Evolutionary conservation across 495 filamentous ascomycete species (phyloP), one percentile per base, ranked within the genome.

Genomic region (Jackrogersella multiformis): DNA sequence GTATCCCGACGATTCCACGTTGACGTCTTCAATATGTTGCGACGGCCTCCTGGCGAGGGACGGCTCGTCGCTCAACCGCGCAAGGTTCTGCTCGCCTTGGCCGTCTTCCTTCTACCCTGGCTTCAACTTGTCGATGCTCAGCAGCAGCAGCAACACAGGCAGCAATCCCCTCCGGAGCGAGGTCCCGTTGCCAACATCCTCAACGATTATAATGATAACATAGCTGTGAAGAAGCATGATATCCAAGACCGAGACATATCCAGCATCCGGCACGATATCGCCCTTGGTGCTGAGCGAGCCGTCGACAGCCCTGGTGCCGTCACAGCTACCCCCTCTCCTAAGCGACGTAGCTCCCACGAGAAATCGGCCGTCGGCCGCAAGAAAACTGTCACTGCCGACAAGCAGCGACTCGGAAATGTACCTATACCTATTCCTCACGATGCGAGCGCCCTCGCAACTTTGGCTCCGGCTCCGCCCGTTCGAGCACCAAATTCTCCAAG

Each of bases 371-470:
- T 41, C 39, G 52, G 61, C 49, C 72, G 56, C 60, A 61, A 38
- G 52, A 66, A 62, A 32, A 49, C 60, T 28, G 53, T 64, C 53
- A 52, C 55, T 36, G 35, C 64, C n/a, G 56, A 75, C 53, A 81
- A 74, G 72, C 70, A 82, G 66, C 71, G 70, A 52, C 74, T 77
- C 70, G 73, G 77, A 68, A 72, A 80, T 60, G 65, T 73, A 59
- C 68, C 69, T 70, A 73, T 73, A 59, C 68, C 69, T 70, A 73
- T 77, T 76, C 81, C 85, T 80, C 82, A 86, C 82, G 90, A 94
- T 89, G 92, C 86, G 91, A 91, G 92, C 91, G 92, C 92, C 90
- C 87, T 93, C 81, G 88, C 90, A 84, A 92, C 92, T 87, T 86
- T 92, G 84, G 92, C 93, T 96, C 92, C 92, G 89, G 92, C 92